These are phyloP conservation scores for Calocera cornea DNA, from an alignment of 768 basidiomycete genomes.

Conservation along the genomic window DNA sequence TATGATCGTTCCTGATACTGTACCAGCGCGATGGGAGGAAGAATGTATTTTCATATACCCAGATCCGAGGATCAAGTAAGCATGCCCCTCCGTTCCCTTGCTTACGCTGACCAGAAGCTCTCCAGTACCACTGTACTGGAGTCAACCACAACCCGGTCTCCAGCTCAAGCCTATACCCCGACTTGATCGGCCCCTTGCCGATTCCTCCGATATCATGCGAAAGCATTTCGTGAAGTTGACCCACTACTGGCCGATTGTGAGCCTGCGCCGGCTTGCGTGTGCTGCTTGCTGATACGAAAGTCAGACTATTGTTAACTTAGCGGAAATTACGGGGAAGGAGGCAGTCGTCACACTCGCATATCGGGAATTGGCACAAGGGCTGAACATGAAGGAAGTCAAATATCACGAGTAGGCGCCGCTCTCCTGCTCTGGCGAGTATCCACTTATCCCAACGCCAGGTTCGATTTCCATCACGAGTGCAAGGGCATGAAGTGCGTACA, in stretches of 20 bases:
- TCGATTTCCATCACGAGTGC: slow-evolving; percentile 89
- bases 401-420: slow-evolving; percentile 38
- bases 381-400: slow-evolving; percentile 33
- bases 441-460: slow-evolving; percentile 24
- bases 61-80: slow-evolving; percentile 83
- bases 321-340: slow-evolving; percentile 86
- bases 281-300: neutral
- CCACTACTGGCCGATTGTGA: neutral
- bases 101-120: slow-evolving; percentile 6
- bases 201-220: slow-evolving; percentile 55
- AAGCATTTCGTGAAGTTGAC: slow-evolving; percentile 50
- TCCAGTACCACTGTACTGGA: slow-evolving; percentile 85
- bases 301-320: slow-evolving; percentile 75
- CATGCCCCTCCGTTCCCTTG: slow-evolving; percentile 8
- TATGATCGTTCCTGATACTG: slow-evolving; percentile 3
- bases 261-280: neutral
- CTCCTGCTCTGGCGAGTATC: neutral
- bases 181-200: slow-evolving; percentile 59
- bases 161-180: slow-evolving; percentile 78
- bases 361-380: slow-evolving; percentile 47
- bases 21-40: slow-evolving; percentile 53
- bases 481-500: slow-evolving; percentile 72
- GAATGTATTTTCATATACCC: slow-evolving; percentile 79
- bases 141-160: slow-evolving; percentile 53
- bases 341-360: slow-evolving; percentile 66